phyloP scores from a whole-genome alignment of 371 early-diverging fungal genomes.

The Vavraia culicis region DNA sequence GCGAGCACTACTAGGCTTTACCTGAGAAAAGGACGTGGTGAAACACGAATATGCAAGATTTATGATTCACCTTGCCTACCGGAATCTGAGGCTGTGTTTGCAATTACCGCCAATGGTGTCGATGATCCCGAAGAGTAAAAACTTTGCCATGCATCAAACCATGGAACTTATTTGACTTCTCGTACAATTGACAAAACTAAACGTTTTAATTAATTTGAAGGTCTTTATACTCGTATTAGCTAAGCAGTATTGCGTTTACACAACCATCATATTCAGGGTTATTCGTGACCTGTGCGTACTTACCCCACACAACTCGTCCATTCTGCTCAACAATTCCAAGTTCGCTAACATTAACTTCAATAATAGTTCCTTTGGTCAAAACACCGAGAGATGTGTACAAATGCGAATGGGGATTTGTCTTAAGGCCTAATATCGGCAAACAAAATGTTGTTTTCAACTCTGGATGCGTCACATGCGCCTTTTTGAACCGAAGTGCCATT shows the following conservation, averaged over 20 bases:
- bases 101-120: conserved; percentile 54
- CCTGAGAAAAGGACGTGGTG: conserved; percentile 48
- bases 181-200: too few relatives aligned
- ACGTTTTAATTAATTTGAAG: not conserved
- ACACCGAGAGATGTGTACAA: conserved; percentile 92
- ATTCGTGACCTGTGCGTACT: conserved; percentile 79
- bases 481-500: conserved; percentile 89
- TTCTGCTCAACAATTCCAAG: conserved; percentile 84
- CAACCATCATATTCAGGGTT: conserved; percentile 80
- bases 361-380: conserved; percentile 90
- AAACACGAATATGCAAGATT: conserved; percentile 50
- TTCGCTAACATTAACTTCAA: conserved; percentile 85
- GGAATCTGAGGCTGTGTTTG: conserved; percentile 53
- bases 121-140: conserved; percentile 51
- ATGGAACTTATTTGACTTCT: too few relatives aligned
- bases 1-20: conserved; percentile 55
- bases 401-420: conserved; percentile 91
- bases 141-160: conserved; percentile 54
- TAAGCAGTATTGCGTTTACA: conserved; percentile 46
- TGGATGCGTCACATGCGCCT: conserved; percentile 95
- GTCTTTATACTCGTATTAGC: conserved; percentile 25
- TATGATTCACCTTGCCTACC: conserved; percentile 49
- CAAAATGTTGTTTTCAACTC: conserved; percentile 91
- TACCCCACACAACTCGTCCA: conserved; percentile 99
- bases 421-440: conserved; percentile 87